Evolutionary conservation across 371 early-diverging fungal species (phyloP), one percentile per base, ranked within the genome.

Genomic region (Saksenaea oblongispora): DNA sequence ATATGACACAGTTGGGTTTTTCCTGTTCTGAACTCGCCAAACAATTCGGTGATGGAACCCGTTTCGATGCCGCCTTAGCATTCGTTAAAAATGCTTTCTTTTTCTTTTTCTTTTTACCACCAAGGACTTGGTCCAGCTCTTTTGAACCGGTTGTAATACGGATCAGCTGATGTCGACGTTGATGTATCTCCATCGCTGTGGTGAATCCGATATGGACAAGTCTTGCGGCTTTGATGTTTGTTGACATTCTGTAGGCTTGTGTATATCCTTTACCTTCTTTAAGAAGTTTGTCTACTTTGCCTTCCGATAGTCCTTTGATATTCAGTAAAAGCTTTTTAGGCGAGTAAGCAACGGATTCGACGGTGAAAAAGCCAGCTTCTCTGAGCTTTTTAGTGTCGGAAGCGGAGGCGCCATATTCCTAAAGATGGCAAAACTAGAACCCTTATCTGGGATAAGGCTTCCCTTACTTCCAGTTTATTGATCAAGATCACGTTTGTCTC

Each of bases 11-110:
- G 61, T 80, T 99, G 99, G 34, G 95, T 95, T 78, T 99, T 99
- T 61, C 99, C 99, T 0, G 98, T 97, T 55, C 99, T 80, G 79
- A 98, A 99, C 78, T 99, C 99, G 18, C 99, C 99, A 90, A 98
- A 99, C 7, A 99, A 75, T 75, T 99, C 99, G 18, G 99, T 99
- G 63, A 99, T 98, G 5, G 91, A 86, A 0, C 99, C 98, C 3
- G 98, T 96, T 72, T 99, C 99, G 54, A 99, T 71, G n/a, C 99
- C 99, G 39, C 95, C 90, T 79, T 34, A n/a, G n/a, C n/a, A n/a
- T n/a, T n/a, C n/a, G n/a, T n/a, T n/a, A n/a, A n/a, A n/a, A n/a
- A n/a, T n/a, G n/a, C n/a, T n/a, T n/a, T n/a, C n/a, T n/a, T n/a
- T n/a, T n/a, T n/a, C n/a, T n/a, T n/a, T n/a, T n/a, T n/a, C n/a